Base-by-base conservation (phyloP, 352 stramenopile species). In the Phytopythium vexans region DNA sequence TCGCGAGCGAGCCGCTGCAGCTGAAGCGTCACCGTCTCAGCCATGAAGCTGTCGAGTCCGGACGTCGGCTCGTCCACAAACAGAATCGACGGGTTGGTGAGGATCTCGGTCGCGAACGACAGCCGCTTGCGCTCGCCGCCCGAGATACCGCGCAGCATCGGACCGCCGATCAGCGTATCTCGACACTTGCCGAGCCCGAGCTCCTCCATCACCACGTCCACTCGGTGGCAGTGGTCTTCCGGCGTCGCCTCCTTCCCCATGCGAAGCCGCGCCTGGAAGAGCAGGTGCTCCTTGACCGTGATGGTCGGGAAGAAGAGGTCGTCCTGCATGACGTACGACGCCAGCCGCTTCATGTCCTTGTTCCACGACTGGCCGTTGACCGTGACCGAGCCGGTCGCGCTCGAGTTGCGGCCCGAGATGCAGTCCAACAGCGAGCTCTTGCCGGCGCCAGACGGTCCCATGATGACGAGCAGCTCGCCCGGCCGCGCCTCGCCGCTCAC, bases 281-380 rank as follows among this genome's bases (percentile, higher is more conserved):
- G 70, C 3, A 96, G 56, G 49, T 94, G 84, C 67, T 93, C 86
- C 41, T 66, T 62, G 46, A 68, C 60, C 0, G 92, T 97, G 9
- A 97, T 64, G 57, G 90, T 94, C 27, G 68, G 59, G 54, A 96
- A 81, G 41, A 97, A 78, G n/a, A 97, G 69, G 65, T 98, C 89
- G 57, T 97, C 92, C 59, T 96, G 87, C 68, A 90, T 91, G 21
- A 97, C 82, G 55, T 96, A 97, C 45, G 70, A 83, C 11, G 70
- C 38, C 10, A 67, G 41, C 12, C 66, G 66, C 27, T 79, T 81
- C 4, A 60, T 68, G 6, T 41, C 48, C 35, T 74, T 64, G 6
- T 38, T 66, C 73, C 70, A 84, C 5, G 62, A 61, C 31, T 69
- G 54, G 31, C 68, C 73, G 45, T 81, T 80, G 41, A 77, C 55